Evolutionary conservation across 208 protist species (phyloP), one percentile per base, ranked within the genome.

Genomic region (Acanthamoeba triangularis): DNA sequence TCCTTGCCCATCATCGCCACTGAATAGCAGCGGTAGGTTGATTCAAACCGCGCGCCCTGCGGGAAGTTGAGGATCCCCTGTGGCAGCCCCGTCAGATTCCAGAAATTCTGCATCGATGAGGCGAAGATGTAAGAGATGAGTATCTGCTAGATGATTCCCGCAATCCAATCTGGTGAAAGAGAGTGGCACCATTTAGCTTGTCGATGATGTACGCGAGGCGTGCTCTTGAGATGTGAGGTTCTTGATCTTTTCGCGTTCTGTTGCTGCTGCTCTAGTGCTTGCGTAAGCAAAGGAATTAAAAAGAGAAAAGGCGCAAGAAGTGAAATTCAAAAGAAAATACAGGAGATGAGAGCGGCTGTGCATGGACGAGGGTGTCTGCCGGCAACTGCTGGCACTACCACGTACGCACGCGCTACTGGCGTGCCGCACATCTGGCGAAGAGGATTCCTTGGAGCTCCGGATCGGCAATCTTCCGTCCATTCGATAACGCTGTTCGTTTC

Each of bases 1-100:
- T 91, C 84, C n/a, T 69, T 61, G 59, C n/a, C n/a, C 84, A 91
- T 49, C 44, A 69, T 49, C 18, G 84, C 84, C 84, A 91, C 84
- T 3, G 84, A 91, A 30, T 91, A 49, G 52, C 52, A 59, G 33
- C 84, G 44, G 52, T 91, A 91, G 23, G 44, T 59, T 0, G 33
- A 14, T n/a, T 91, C 84, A 25, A 91, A 91, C 28, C 76, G 41
- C 28, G 52, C 28, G 13, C 49, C 49, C 63, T 72, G 63, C n/a
- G 30, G 76, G 44, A 85, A 56, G 41, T 82, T 82, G 72, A 82
- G 72, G 6, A 85, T 72, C 30, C 63, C 63, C 33, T 72, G 63
- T 7, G 49, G 49, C 76, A 85, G 49, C 25, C 49, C 49, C 30
- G 41, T 49, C 28, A 85, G 49, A 85, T 85, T 85, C 44, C 41